phyloP scores from a whole-genome alignment of 2,329 filamentous ascomycete genomes.

The Aspergillus glaucus region DNA sequence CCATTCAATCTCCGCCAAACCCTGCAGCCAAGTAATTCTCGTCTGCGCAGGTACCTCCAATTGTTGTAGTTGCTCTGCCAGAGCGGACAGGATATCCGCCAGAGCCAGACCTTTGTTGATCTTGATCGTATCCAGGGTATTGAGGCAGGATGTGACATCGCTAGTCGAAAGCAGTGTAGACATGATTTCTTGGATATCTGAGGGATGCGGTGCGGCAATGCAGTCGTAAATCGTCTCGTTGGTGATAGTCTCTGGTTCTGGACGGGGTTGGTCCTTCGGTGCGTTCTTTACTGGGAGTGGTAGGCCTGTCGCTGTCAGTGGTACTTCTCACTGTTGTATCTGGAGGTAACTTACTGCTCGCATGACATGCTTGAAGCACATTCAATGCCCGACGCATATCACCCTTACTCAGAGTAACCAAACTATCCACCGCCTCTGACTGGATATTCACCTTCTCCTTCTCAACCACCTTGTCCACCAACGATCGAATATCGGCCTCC shows the following conservation, averaged over 20 bases:
- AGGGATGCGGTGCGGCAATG: constrained; percentile 88
- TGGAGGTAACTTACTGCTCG: constrained; percentile 60
- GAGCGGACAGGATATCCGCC: constrained; percentile 83
- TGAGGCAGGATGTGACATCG: constrained; percentile 84
- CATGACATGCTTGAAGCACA: constrained; percentile 92
- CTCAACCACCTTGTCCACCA: constrained; percentile 85
- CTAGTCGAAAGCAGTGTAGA: constrained; percentile 74
- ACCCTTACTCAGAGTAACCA: constrained; percentile 83
- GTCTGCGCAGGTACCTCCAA: constrained; percentile 81
- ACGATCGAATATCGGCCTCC: constrained; percentile 71
- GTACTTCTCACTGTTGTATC: background rate
- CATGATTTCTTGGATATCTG: constrained; percentile 78
- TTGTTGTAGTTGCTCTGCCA: constrained; percentile 74
- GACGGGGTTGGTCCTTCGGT: constrained; percentile 50
- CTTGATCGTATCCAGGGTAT: constrained; percentile 84
- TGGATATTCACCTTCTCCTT: constrained; percentile 82
- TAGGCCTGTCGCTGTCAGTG: constrained; percentile 47
- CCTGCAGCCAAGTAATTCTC: constrained; percentile 85
- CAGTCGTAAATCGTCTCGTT: constrained; percentile 94
- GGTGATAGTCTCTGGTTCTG: constrained; percentile 77
- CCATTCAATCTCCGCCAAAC: constrained; percentile 88
- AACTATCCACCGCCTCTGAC: constrained; percentile 69
- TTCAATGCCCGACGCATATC: constrained; percentile 95
- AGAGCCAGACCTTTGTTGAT: constrained; percentile 76
- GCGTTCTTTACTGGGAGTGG: constrained; percentile 58